Conservation (phyloP, 257 asterid species). For the Ocimum tenuiflorum region DNA sequence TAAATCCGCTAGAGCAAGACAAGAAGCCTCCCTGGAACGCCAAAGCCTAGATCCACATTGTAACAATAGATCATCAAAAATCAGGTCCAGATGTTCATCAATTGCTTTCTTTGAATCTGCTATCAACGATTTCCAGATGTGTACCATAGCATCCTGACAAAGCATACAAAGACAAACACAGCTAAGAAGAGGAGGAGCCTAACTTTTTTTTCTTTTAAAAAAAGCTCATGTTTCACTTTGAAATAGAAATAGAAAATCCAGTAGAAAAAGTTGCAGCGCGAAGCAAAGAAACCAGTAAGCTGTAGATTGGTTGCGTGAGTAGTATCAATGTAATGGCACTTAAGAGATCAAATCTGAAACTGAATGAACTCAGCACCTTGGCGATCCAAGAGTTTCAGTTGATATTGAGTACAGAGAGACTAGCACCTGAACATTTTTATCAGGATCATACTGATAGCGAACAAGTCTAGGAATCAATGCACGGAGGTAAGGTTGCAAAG, state of each 20-base stretch:
- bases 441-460: conserved; percentile 97
- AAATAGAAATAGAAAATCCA: conserved; percentile 8
- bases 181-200: not conserved
- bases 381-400: conserved; percentile 2
- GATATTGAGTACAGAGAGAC: conserved; percentile 16
- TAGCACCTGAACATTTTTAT: conserved; percentile 91
- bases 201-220: not conserved
- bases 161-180: conserved; percentile 23
- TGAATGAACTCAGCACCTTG: conserved; percentile 1
- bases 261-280: not conserved
- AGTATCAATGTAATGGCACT: not conserved
- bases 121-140: conserved; percentile 87
- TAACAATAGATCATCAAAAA: conserved; percentile 75
- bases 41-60: conserved; percentile 97
- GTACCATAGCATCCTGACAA: conserved; percentile 92
- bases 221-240: conserved; percentile 7
- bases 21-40: conserved; percentile 98
- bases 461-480: conserved; percentile 83
- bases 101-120: conserved; percentile 79
- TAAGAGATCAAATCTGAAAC: not conserved
- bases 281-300: not conserved
- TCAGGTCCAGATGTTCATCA: conserved; percentile 77
- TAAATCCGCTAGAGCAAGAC: conserved; percentile 93
- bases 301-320: not conserved
- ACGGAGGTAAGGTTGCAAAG: conserved; percentile 73